A percentile compares a stretch with the other conserved stretches of the same genome.
These are phyloP conservation scores for Solanum appendiculatum DNA, from an alignment of 257 asterid species.

Conservation along the genomic window DNA sequence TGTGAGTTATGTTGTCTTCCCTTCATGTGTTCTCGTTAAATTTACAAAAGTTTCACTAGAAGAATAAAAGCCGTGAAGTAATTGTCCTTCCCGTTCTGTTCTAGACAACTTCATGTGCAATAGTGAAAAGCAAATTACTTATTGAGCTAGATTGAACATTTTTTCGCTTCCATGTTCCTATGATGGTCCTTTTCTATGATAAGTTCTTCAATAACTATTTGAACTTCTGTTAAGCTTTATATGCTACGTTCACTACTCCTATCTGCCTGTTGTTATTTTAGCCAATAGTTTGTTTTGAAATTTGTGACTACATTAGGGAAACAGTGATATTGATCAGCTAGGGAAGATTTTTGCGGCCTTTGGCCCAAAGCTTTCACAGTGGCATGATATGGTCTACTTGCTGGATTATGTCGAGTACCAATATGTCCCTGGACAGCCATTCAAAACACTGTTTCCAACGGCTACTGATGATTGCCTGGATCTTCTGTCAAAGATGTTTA, in stretches of 20 bases:
- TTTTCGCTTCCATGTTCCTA: too few species aligned
- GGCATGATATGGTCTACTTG: constrained; percentile 87
- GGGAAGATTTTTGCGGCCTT: constrained; percentile 92
- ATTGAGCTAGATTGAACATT: too few species aligned
- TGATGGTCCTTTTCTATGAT: too few species aligned
- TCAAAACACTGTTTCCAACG: too few species aligned
- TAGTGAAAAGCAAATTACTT: too few species aligned
- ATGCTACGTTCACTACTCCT: background rate
- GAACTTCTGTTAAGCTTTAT: background rate
- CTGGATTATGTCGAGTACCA: constrained; percentile 80
- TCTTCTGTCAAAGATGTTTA: constrained; percentile 84
- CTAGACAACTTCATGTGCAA: too few species aligned
- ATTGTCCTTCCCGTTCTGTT: too few species aligned
- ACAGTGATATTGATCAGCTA: constrained; percentile 89
- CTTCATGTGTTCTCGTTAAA: background rate
- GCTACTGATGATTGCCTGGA: too few species aligned
- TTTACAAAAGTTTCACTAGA: too few species aligned
- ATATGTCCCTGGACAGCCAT: constrained; percentile 21
- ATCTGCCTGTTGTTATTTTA: background rate
- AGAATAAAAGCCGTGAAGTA: too few species aligned
- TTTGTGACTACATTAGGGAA: constrained; percentile 41
- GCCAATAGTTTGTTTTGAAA: background rate
- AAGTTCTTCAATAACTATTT: background rate
- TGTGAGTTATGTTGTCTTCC: background rate
- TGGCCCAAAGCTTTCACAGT: constrained; percentile 86